phyloP scores from a whole-genome alignment of 768 basidiomycete species.

The Suillus variegatus region DNA sequence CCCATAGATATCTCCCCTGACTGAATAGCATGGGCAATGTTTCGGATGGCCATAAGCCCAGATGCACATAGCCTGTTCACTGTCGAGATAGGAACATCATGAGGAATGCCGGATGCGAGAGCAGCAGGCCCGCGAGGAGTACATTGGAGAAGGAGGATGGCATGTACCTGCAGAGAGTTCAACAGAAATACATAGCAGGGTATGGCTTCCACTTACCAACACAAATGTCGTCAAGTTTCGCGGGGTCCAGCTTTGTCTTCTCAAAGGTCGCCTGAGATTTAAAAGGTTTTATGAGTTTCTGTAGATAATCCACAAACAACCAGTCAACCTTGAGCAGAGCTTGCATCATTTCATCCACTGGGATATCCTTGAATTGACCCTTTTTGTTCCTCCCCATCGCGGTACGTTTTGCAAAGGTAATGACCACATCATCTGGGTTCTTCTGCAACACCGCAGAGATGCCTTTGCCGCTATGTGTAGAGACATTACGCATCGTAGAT shows the following conservation, averaged over 20 bases:
- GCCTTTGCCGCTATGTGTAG: slow-evolving; percentile 41
- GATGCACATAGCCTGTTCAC: slow-evolving; percentile 95
- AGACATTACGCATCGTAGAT: slow-evolving; percentile 26
- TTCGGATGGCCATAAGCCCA: slow-evolving; percentile 90
- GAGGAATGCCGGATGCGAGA: slow-evolving; percentile 85
- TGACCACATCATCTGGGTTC: slow-evolving; percentile 83
- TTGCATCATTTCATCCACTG: slow-evolving; percentile 84
- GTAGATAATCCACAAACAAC: neutral
- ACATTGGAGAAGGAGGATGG: slow-evolving; percentile 80
- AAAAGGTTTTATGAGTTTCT: neutral
- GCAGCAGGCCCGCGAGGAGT: slow-evolving; percentile 85
- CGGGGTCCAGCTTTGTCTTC: slow-evolving; percentile 65
- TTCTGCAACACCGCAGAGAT: slow-evolving; percentile 61
- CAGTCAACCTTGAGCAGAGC: slow-evolving; percentile 73
- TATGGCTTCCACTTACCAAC: slow-evolving; percentile 53
- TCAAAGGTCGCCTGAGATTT: slow-evolving; percentile 59
- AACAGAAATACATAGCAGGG: slow-evolving; percentile 3
- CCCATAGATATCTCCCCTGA: slow-evolving; percentile 85
- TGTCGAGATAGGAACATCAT: slow-evolving; percentile 82
- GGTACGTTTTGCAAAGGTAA: slow-evolving; percentile 89
- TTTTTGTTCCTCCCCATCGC: slow-evolving; percentile 87
- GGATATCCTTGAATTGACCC: slow-evolving; percentile 87
- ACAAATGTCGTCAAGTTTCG: slow-evolving; percentile 79
- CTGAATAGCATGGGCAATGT: slow-evolving; percentile 85
- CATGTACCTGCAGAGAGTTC: slow-evolving; percentile 60